Evolutionary conservation across 179 eudicot genomes (phyloP).

Genomic region (Actinidia arguta): DNA sequence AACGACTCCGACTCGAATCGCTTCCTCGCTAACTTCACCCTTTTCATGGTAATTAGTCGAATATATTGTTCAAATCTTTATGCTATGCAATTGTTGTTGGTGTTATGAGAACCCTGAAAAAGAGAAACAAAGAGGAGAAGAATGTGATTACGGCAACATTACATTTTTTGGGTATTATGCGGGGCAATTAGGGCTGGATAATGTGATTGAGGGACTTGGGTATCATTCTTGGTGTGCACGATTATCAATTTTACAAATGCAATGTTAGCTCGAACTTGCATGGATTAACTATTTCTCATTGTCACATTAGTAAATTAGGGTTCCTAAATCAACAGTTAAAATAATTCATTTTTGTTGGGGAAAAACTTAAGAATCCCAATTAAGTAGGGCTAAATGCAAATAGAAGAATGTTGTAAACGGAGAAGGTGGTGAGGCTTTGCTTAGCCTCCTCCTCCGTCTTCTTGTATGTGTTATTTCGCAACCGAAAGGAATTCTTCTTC

Average conservation of each 20-base stretch:
- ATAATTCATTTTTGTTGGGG: not conserved
- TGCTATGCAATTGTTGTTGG: not conserved
- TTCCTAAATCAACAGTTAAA: not conserved
- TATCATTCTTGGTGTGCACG: not conserved
- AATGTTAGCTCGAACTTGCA: not conserved
- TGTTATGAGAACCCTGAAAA: not conserved
- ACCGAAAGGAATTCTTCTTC: no score
- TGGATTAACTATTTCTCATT: not conserved
- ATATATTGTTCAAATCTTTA: not conserved
- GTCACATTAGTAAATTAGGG: not conserved
- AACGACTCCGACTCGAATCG: constrained; percentile 53
- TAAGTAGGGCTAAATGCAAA: no score
- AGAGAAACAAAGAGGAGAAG: not conserved
- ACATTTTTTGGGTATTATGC: not conserved
- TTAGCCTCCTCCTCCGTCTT: no score
- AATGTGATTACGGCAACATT: not conserved
- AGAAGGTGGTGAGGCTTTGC: no score
- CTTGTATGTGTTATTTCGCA: no score
- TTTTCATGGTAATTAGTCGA: constrained; percentile 50
- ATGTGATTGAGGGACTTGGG: not conserved
- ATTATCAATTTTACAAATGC: not conserved
- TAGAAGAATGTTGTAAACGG: no score
- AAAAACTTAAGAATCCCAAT: no score
- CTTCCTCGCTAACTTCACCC: constrained; percentile 67
- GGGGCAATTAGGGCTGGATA: not conserved